Evolutionary conservation across 129 eudicot species (phyloP).

Genomic region (Saussurea involucrata): DNA sequence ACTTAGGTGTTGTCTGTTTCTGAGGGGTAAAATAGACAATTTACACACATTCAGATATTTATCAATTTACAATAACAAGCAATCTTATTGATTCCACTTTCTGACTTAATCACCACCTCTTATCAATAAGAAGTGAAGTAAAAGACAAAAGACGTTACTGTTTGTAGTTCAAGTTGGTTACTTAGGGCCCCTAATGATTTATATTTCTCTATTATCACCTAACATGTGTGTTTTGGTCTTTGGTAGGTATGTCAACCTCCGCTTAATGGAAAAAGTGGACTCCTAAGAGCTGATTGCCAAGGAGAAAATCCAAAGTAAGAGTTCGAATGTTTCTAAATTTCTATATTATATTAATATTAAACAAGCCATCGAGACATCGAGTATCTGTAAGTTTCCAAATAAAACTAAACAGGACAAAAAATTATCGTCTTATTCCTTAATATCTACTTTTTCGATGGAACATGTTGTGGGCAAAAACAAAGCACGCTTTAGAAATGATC

Average conservation of each 20-base stretch:
- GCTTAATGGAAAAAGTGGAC: constrained; percentile 67
- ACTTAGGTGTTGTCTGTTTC: background rate
- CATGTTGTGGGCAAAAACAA: background rate
- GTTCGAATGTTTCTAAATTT: constrained; percentile 12
- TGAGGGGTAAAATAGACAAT: background rate
- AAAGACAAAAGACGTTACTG: background rate
- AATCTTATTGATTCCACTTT: background rate
- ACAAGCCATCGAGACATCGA: background rate
- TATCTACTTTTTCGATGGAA: background rate
- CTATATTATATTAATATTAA: background rate
- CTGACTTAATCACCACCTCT: background rate
- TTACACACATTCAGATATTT: background rate
- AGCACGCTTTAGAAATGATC: background rate
- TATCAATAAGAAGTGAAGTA: background rate
- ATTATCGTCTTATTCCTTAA: background rate
- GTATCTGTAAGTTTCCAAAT: background rate
- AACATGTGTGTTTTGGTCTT: constrained; percentile 26
- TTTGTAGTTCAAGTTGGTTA: constrained; percentile 8
- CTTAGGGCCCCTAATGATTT: background rate
- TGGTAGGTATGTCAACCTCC: constrained; percentile 77
- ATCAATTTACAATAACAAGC: background rate
- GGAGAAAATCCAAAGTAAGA: constrained; percentile 76
- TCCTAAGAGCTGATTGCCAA: constrained; percentile 68
- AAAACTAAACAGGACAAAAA: background rate
- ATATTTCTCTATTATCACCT: constrained; percentile 9